Evolutionary conservation across 768 basidiomycete species (phyloP).

Genomic region (Psilocybe cyanescens): DNA sequence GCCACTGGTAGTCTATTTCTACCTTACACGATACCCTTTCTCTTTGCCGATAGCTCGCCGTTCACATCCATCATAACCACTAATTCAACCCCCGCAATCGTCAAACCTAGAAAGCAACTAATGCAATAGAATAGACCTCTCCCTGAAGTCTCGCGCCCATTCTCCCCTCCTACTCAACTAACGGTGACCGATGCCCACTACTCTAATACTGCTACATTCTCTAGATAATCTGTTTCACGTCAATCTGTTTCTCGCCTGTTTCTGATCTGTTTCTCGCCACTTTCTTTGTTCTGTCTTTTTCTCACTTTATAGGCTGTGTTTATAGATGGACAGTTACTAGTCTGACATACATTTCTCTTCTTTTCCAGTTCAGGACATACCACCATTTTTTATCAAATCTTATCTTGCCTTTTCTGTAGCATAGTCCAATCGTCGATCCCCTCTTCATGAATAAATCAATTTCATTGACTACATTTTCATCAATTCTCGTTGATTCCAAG

Average conservation of each 20-base stretch:
- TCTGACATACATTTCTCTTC: background rate
- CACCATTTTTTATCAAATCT: no score
- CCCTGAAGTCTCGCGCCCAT: no score
- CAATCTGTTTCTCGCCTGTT: no score
- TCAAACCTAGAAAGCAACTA: background rate
- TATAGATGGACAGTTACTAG: background rate
- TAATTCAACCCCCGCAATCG: background rate
- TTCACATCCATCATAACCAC: background rate
- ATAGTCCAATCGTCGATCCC: background rate
- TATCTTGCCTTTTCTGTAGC: background rate
- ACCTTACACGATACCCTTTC: background rate
- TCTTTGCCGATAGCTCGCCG: background rate
- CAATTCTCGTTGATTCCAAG: background rate
- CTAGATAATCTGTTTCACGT: no score
- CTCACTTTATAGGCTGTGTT: background rate
- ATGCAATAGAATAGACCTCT: no score
- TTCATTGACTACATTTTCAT: background rate
- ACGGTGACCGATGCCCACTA: no score
- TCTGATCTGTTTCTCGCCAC: background rate
- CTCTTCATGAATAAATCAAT: background rate
- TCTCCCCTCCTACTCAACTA: no score
- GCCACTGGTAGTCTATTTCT: slow-evolving; percentile 61
- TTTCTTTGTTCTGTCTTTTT: background rate
- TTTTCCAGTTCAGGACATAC: no score
- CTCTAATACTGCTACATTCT: no score